phyloP scores from a whole-genome alignment of 495 filamentous ascomycete species.

The Penicillium fimorum region DNA sequence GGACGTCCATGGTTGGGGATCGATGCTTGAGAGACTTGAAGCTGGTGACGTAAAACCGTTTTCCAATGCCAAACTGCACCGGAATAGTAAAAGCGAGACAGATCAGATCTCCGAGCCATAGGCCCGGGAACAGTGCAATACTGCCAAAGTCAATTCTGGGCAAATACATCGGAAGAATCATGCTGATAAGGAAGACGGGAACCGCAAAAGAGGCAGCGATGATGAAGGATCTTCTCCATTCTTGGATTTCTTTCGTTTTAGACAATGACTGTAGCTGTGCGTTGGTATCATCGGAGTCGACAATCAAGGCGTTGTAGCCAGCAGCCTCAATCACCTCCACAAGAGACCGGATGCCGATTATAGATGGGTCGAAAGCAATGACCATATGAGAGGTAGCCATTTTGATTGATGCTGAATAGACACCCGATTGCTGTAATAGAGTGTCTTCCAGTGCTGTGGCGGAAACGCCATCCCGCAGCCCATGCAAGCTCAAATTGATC shows the following conservation, averaged over 20 bases:
- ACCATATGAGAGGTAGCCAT: conserved; percentile 64
- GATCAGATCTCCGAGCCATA: conserved; percentile 84
- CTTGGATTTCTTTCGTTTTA: conserved; percentile 93
- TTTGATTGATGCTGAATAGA: conserved; percentile 70
- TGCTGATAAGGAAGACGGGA: conserved; percentile 89
- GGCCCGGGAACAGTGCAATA: conserved; percentile 62
- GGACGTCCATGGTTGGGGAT: conserved; percentile 95
- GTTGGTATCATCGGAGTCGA: conserved; percentile 92
- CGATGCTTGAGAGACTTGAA: conserved; percentile 86
- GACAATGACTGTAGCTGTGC: conserved; percentile 93
- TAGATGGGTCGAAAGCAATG: conserved; percentile 65
- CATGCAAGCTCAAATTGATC: conserved; percentile 80
- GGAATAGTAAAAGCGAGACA: conserved; percentile 84
- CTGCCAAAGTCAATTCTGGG: conserved; percentile 70
- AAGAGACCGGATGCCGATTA: conserved; percentile 75
- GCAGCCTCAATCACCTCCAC: conserved; percentile 77
- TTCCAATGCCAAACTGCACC: conserved; percentile 94
- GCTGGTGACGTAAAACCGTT: conserved; percentile 87
- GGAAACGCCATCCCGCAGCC: conserved; percentile 65
- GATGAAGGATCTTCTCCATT: conserved; percentile 80
- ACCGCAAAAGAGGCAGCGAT: conserved; percentile 77
- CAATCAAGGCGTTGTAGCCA: conserved; percentile 84
- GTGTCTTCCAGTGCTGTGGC: conserved; percentile 69
- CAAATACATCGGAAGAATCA: conserved; percentile 81
- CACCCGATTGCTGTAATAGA: conserved; percentile 63